Base-by-base conservation (phyloP, 352 stramenopile genomes). In the Pythium aphanidermatum region DNA sequence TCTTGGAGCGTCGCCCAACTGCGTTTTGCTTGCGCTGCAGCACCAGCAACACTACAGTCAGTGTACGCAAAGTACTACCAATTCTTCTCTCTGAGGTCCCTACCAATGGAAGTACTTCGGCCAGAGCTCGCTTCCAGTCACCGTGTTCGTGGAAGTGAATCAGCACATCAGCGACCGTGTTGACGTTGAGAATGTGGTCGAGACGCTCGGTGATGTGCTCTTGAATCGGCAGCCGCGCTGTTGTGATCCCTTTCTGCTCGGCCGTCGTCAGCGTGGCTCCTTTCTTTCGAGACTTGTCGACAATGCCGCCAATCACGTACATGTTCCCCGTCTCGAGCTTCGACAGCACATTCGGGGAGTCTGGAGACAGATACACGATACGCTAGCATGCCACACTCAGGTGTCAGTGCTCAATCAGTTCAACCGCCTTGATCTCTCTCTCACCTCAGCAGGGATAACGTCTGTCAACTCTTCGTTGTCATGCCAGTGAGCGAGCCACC, bases 131-230 rank as follows among this genome's bases (percentile, higher is more conserved):
- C n/a, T 40, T 36, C 76, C 76, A 89, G 46, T 89, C 70, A 6
- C 55, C 59, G 21, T 61, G 58, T 7, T 24, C 34, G 24, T 52
- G 34, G 29, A 79, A 83, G 8, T 68, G 58, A 31, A 82, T 83
- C 27, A 89, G 63, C 42, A 86, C 74, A 24, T 87, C 76, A 14
- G 82, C 40, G 23, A 91, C 72, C 27, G 75, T 87, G 50, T 91
- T 88, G 20, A 91, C 74, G 49, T 88, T 91, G 30, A 91, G 54
- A 27, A 91, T 88, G 40, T 91, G 79, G 43, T 88, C 75, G 16
- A 82, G 51, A 3, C 79, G 69, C 45, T 85, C 64, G 3, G 65
- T 61, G 27, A 86, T 70, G 45, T 81, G 48, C 48, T 91, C 79
- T 35, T 87, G 79, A 48, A 91, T 87, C 16, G 79, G 79, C 31